These are phyloP conservation scores for Ceriops tagal DNA, from an alignment of 345 rosid genomes.

Conservation along the genomic window DNA sequence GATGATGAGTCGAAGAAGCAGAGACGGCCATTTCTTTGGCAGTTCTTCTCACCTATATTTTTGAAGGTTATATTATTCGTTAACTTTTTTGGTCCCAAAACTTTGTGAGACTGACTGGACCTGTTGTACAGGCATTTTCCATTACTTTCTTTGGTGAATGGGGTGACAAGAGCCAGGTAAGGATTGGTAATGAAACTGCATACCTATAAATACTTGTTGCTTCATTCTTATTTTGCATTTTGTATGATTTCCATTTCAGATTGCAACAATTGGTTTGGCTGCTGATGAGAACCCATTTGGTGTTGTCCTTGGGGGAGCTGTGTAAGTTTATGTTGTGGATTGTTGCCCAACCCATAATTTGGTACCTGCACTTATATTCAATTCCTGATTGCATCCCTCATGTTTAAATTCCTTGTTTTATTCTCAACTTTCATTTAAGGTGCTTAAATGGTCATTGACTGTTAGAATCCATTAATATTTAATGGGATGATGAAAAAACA, in stretches of 20 bases:
- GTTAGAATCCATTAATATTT: too few species aligned
- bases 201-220: neutral
- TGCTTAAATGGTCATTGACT: too few species aligned
- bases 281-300: slow-evolving; percentile 93
- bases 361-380: too few species aligned
- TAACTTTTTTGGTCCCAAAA: neutral
- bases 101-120: slow-evolving; percentile 3
- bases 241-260: slow-evolving; percentile 40
- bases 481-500: too few species aligned
- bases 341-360: too few species aligned
- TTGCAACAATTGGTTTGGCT: slow-evolving; percentile 93
- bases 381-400: too few species aligned
- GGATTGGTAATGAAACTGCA: neutral
- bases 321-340: slow-evolving; percentile 41
- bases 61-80: slow-evolving; percentile 51
- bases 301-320: slow-evolving; percentile 79
- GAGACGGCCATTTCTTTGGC: slow-evolving; percentile 57
- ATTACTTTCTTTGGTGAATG: slow-evolving; percentile 94
- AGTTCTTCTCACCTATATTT: slow-evolving; percentile 82
- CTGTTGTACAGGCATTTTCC: slow-evolving; percentile 74
- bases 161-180: slow-evolving; percentile 98
- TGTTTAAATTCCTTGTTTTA: too few species aligned
- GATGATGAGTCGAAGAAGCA: slow-evolving; percentile 73
- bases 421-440: too few species aligned
- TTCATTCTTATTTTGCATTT: slow-evolving; percentile 17